Conservation (phyloP, 2,329 filamentous ascomycete genomes). For the Nigrospora osmanthi region DNA sequence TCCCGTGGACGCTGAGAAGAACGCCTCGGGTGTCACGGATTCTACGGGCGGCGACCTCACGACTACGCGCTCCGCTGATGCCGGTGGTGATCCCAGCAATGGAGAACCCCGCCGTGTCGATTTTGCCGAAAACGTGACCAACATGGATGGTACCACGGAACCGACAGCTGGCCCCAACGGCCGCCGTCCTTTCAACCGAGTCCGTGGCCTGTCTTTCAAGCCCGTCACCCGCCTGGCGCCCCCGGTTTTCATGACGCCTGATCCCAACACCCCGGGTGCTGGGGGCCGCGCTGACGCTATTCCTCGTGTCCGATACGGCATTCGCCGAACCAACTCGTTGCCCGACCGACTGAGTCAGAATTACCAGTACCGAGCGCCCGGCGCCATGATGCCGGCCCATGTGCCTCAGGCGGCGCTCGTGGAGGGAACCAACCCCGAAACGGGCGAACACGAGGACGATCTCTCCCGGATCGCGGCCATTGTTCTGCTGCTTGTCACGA, state of each 20-base stretch:
- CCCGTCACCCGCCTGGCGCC: slow-evolving; percentile 62
- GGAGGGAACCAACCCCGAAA: slow-evolving; percentile 14
- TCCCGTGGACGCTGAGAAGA: slow-evolving; percentile 11
- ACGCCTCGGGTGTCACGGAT: background rate
- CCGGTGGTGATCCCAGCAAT: slow-evolving; percentile 9
- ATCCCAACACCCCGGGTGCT: slow-evolving; percentile 16
- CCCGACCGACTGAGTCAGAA: slow-evolving; percentile 57
- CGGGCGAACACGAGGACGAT: slow-evolving; percentile 32
- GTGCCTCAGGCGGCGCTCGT: slow-evolving; percentile 30
- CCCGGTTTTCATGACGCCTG: slow-evolving; percentile 55
- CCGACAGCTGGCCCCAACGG: slow-evolving; percentile 6
- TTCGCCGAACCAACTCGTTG: slow-evolving; percentile 67
- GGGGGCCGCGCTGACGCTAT: slow-evolving; percentile 34
- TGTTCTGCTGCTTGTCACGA: slow-evolving; percentile 55
- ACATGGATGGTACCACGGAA: slow-evolving; percentile 20
- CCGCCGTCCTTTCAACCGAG: slow-evolving; percentile 42
- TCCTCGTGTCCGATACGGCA: slow-evolving; percentile 52
- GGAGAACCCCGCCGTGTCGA: slow-evolving; percentile 49
- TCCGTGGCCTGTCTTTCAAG: slow-evolving; percentile 54
- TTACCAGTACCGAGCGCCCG: slow-evolving; percentile 34
- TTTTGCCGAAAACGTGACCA: slow-evolving; percentile 33
- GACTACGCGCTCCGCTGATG: background rate
- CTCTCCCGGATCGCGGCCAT: slow-evolving; percentile 50
- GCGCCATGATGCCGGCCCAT: slow-evolving; percentile 40
- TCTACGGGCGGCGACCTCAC: slow-evolving; percentile 1